A percentile compares a stretch with the other conserved stretches of the same genome.
Evolutionary conservation across 345 rosid species (phyloP).

Genomic region (Firmiana major): DNA sequence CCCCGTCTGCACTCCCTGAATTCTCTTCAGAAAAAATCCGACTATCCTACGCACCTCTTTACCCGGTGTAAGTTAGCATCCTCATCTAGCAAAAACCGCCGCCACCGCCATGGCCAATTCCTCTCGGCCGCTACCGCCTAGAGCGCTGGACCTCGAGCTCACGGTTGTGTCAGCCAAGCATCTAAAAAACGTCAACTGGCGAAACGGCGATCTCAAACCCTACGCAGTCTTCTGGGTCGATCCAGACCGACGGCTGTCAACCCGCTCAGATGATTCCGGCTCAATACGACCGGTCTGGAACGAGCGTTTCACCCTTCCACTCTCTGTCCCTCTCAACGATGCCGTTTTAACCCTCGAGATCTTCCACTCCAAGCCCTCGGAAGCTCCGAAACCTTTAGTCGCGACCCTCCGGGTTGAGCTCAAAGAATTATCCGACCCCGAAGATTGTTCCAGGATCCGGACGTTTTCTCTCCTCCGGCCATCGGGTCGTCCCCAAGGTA

Average conservation of each 20-base stretch:
- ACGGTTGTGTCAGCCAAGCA: constrained; percentile 54
- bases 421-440: constrained; percentile 24
- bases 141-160: constrained; percentile 40
- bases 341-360: constrained; percentile 42
- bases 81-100: too few species aligned
- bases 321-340: constrained; percentile 24
- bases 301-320: constrained; percentile 37
- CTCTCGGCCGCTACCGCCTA: constrained; percentile 23
- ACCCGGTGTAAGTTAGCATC: constrained; percentile 11
- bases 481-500: constrained; percentile 63
- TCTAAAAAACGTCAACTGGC: constrained; percentile 65
- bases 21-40: not conserved
- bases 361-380: constrained; percentile 57
- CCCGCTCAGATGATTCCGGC: constrained; percentile 37
- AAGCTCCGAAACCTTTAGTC: constrained; percentile 50
- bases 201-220: constrained; percentile 41
- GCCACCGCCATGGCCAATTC: constrained; percentile 27
- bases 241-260: constrained; percentile 40
- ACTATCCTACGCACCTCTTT: not conserved
- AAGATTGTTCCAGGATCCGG: constrained; percentile 23
- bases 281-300: constrained; percentile 42
- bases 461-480: constrained; percentile 39
- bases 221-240: constrained; percentile 53
- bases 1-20: not conserved
- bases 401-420: constrained; percentile 42